phyloP scores from a whole-genome alignment of 257 asterid species.

The Fraxinus anomala region DNA sequence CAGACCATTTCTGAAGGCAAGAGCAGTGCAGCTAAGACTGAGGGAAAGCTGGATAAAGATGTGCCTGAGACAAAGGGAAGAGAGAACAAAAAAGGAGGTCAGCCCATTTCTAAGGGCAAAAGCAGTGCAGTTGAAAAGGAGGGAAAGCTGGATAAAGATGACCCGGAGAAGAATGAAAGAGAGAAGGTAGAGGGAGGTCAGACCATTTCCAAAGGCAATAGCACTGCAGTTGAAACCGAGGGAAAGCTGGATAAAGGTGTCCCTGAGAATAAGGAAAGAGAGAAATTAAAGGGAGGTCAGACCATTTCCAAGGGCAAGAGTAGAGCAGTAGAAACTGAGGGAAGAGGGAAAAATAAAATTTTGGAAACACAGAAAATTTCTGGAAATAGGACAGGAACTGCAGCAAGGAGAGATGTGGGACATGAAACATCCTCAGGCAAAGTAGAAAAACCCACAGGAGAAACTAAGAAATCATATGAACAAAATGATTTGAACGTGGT shows the following conservation, averaged over 20 bases:
- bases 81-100: no score
- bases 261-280: background rate
- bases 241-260: no score
- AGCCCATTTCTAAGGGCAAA: no score
- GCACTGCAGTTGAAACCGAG: no score
- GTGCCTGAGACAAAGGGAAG: background rate
- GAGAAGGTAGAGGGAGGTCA: no score
- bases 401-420: slow-evolving; percentile 10
- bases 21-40: background rate
- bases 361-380: no score
- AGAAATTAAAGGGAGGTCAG: background rate
- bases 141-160: no score
- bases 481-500: background rate
- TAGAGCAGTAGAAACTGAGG: slow-evolving; percentile 11
- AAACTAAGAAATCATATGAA: slow-evolving; percentile 3
- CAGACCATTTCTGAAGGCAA: slow-evolving; percentile 19
- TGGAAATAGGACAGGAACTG: no score
- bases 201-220: no score
- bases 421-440: background rate
- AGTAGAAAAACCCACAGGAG: background rate
- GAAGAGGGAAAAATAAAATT: background rate
- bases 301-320: slow-evolving; percentile 20
- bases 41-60: background rate
- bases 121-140: no score
- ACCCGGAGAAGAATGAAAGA: no score